Evolutionary conservation across 129 eudicot species (phyloP), one percentile per base, ranked within the genome.

Genomic region (Flaveria ramosissima): DNA sequence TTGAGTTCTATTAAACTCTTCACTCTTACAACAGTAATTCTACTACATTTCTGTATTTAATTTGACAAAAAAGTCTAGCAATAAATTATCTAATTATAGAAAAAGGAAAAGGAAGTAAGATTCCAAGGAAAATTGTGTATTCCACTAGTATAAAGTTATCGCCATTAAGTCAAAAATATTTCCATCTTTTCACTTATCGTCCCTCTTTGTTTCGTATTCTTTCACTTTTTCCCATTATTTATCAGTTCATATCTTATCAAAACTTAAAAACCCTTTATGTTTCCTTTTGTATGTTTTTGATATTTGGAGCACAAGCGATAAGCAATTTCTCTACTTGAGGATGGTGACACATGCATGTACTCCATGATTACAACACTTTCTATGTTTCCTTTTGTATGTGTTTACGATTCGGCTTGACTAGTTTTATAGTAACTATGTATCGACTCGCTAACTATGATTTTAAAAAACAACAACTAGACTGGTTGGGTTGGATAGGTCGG

Each of bases 261-360:
- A 46, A 72, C 14, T 23, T 41, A 0, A 53, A 72, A 26, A 32
- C 50, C 11, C 50, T 42, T 48, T 47, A 48, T 79, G 24, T 45
- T 41, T 77, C 30, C 75, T 16, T 78, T 79, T 42, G 9, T 36
- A 52, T 72, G 74, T 73, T 73, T 26, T 21, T 1, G 9, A 51
- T 21, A 42, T 63, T 64, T 64, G 68, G 72, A 65, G 56, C 72
- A 45, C 61, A 72, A 72, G 36, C 24, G 16, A 72, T 72, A 11
- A 51, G 24, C 83, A 80, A 53, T 53, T 80, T 80, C 41, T 51
- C 68, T 73, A 73, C 74, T 52, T 55, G 51, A 45, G 47, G 81
- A 77, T 77, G 69, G 23, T 56, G 75, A 77, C 47, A 77, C 45
- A 55, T 78, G 26, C 76, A 43, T 78, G 70, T 11, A 57, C 48